phyloP scores from a whole-genome alignment of 768 basidiomycete genomes.

The Psilocybe azurescens region DNA sequence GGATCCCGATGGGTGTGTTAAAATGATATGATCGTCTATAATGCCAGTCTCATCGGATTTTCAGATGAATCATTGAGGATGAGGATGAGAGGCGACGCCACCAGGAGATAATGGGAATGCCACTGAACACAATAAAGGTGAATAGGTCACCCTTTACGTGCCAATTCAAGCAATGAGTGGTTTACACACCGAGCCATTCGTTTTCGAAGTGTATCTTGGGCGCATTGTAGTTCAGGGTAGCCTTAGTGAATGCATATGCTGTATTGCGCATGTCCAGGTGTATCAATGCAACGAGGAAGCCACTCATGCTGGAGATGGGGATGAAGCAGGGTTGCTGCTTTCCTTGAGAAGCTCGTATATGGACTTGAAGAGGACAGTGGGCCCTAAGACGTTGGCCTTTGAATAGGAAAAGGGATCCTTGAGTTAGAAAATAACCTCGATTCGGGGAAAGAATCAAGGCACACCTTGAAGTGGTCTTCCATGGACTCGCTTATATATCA shows the following conservation, averaged over 20 bases:
- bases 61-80: background rate
- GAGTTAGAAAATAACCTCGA: no score
- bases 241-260: background rate
- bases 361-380: conserved; percentile 6
- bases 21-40: background rate
- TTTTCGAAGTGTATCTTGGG: conserved; percentile 14
- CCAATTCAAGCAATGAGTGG: background rate
- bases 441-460: no score
- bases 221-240: conserved; percentile 7
- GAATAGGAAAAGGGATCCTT: no score
- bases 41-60: background rate
- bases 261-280: background rate
- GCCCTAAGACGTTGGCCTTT: conserved; percentile 3
- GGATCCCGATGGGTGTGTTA: background rate
- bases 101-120: conserved; percentile 14
- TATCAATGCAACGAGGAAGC: background rate
- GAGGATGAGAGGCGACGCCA: background rate
- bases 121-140: background rate
- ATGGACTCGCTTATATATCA: no score
- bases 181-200: conserved; percentile 5
- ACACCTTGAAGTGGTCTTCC: no score
- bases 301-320: background rate
- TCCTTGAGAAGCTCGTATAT: conserved; percentile 6
- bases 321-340: conserved; percentile 1
- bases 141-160: background rate